Percentiles rank a stretch among this genome's conserved stretches.
Evolutionary conservation across 257 asterid genomes (phyloP).

Genomic region (Solanum pennellii): DNA sequence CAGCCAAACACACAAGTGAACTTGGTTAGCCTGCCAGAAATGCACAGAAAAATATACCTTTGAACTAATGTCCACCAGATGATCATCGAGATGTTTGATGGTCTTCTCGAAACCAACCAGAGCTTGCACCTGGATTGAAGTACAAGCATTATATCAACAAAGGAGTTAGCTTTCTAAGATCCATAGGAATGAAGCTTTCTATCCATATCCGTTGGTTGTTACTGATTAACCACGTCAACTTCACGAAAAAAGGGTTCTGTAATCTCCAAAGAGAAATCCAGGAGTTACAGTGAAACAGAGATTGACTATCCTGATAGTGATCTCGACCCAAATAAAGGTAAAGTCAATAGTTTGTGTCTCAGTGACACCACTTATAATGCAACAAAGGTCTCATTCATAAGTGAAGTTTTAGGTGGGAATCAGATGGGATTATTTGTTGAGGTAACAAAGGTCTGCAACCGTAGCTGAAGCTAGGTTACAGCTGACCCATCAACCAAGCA

Average conservation of each 20-base stretch:
- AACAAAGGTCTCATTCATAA: not conserved
- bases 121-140: conserved; percentile 66
- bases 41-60: conserved; percentile 27
- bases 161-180: not conserved
- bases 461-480: not conserved
- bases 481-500: not conserved
- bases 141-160: not conserved
- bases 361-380: not conserved
- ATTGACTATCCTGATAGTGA: not conserved
- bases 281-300: not conserved
- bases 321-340: not conserved
- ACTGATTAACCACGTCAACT: not conserved
- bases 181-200: not conserved
- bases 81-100: conserved; percentile 83
- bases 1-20: not conserved
- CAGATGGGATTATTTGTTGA: not conserved
- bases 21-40: not conserved
- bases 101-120: conserved; percentile 92
- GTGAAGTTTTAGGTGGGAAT: not conserved
- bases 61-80: conserved; percentile 67
- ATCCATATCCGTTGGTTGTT: not conserved
- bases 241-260: not conserved
- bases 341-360: not conserved
- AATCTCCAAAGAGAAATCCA: not conserved
- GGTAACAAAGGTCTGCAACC: not conserved